Percentiles rank a stretch among this genome's conserved stretches.
Conservation (phyloP, 2,329 filamentous ascomycete species). For the Aspergillus candidus region DNA sequence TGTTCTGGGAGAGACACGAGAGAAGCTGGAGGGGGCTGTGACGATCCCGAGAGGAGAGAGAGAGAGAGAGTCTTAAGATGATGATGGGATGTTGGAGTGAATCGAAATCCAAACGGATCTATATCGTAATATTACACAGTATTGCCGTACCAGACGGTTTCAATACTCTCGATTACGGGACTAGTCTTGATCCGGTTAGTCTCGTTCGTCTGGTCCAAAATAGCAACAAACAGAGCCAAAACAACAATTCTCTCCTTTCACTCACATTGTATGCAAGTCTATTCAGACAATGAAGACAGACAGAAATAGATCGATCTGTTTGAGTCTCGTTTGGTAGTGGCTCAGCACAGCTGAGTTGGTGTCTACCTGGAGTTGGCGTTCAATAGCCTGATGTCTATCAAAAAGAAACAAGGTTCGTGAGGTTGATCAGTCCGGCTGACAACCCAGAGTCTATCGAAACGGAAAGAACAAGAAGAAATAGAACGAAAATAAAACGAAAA, state of each 20-base stretch:
- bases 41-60: neutral
- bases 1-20: neutral
- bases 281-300: no score
- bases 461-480: no score
- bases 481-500: no score
- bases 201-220: conserved; percentile 7
- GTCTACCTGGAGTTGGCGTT: no score
- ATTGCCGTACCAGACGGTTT: conserved; percentile 10
- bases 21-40: conserved; percentile 1
- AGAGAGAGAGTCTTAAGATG: neutral
- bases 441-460: neutral
- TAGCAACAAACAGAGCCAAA: conserved; percentile 4
- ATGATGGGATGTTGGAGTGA: neutral
- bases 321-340: no score
- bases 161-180: conserved; percentile 2
- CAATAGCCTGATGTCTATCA: no score
- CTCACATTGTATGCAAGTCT: conserved; percentile 2
- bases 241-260: neutral
- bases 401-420: neutral
- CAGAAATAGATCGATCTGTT: no score
- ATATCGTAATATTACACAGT: neutral
- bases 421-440: neutral
- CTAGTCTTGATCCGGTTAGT: conserved; percentile 4
- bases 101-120: neutral
- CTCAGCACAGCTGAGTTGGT: neutral